phyloP scores from a whole-genome alignment of 495 filamentous ascomycete species.

The Glutinoglossum americanum region DNA sequence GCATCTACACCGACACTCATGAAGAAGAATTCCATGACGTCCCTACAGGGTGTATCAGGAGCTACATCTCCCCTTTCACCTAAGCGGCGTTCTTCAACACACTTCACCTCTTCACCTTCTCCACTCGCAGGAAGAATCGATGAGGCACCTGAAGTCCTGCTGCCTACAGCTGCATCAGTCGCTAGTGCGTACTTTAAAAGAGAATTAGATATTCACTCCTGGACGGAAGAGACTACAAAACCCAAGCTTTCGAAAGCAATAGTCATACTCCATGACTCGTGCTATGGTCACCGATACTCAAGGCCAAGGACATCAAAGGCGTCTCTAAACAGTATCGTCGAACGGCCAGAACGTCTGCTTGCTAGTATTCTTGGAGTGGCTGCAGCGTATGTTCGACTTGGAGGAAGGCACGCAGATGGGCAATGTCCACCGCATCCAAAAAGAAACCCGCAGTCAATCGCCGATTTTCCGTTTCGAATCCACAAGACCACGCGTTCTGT shows the following conservation, averaged over 20 bases:
- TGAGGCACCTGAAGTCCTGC: slow-evolving; percentile 19
- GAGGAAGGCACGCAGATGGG: slow-evolving; percentile 58
- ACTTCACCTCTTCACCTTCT: slow-evolving; percentile 17
- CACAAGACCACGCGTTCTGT: slow-evolving; percentile 46
- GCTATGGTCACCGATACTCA: slow-evolving; percentile 80
- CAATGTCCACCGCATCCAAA: slow-evolving; percentile 38
- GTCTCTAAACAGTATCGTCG: slow-evolving; percentile 55
- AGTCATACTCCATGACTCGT: slow-evolving; percentile 75
- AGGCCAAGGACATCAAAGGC: slow-evolving; percentile 50
- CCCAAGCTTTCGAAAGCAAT: slow-evolving; percentile 32
- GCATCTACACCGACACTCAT: slow-evolving; percentile 22
- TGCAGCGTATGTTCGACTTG: slow-evolving; percentile 72
- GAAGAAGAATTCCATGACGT: slow-evolving; percentile 34
- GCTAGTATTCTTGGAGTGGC: slow-evolving; percentile 64
- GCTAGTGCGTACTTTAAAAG: slow-evolving; percentile 46
- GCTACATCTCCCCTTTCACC: slow-evolving; percentile 21
- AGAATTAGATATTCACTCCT: slow-evolving; percentile 43
- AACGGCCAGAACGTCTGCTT: slow-evolving; percentile 78
- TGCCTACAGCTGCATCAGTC: slow-evolving; percentile 41
- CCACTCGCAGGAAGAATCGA: slow-evolving; percentile 15
- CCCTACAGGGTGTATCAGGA: slow-evolving; percentile 22
- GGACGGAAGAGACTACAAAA: slow-evolving; percentile 20
- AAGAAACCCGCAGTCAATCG: slow-evolving; percentile 24
- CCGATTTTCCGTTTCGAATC: slow-evolving; percentile 58
- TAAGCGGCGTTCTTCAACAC: slow-evolving; percentile 23